Evolutionary conservation across 345 rosid species (phyloP).

Genomic region (Cardamine resedifolia): DNA sequence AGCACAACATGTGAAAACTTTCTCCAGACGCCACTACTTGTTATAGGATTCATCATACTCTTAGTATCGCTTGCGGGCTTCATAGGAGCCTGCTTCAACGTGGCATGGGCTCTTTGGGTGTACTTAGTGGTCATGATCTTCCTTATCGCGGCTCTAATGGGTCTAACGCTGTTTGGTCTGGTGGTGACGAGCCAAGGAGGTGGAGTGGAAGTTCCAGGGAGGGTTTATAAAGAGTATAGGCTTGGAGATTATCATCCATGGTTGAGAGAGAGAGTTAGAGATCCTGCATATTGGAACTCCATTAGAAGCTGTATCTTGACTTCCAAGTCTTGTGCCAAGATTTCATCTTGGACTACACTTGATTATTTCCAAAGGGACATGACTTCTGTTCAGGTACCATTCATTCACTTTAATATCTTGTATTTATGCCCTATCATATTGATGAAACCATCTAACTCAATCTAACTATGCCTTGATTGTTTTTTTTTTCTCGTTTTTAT

Average conservation of each 20-base stretch:
- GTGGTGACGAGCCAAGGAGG: slow-evolving; percentile 84
- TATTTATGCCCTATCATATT: neutral
- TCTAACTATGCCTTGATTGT: neutral
- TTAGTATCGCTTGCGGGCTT: slow-evolving; percentile 83
- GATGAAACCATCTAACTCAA: neutral
- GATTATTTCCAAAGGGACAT: slow-evolving; percentile 64
- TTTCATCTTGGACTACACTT: slow-evolving; percentile 78
- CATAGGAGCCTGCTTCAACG: slow-evolving; percentile 85
- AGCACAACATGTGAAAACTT: slow-evolving; percentile 79
- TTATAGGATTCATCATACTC: slow-evolving; percentile 74
- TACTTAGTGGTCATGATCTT: slow-evolving; percentile 84
- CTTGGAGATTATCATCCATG: slow-evolving; percentile 78
- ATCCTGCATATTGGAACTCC: slow-evolving; percentile 66
- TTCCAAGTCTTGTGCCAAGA: slow-evolving; percentile 63
- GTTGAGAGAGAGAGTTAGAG: slow-evolving; percentile 63
- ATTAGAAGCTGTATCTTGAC: slow-evolving; percentile 73
- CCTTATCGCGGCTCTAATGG: slow-evolving; percentile 66
- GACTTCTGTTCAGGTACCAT: slow-evolving; percentile 75
- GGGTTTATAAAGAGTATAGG: slow-evolving; percentile 70
- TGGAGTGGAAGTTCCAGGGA: slow-evolving; percentile 63
- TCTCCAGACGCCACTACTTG: slow-evolving; percentile 82
- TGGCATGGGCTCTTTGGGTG: slow-evolving; percentile 95
- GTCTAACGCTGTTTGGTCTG: slow-evolving; percentile 75
- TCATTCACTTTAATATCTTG: neutral
- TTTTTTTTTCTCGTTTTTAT: neutral